Conservation (phyloP, 257 asterid genomes). For the Petunia secreta region DNA sequence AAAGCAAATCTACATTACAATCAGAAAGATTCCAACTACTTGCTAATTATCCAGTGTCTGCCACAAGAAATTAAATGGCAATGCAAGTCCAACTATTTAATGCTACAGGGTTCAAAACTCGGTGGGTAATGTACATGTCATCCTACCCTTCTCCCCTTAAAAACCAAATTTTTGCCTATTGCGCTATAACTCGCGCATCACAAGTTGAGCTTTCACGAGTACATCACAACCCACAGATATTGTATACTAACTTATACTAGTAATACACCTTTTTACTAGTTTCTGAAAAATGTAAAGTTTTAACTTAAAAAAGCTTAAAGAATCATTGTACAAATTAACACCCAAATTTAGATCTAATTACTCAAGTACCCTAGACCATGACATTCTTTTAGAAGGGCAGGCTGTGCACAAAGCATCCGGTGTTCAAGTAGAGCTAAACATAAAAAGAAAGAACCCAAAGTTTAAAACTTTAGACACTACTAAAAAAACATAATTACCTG, state of each 20-base stretch:
- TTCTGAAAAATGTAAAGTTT: neutral
- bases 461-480: neutral
- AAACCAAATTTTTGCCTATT: too few relatives aligned
- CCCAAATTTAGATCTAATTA: constrained; percentile 4
- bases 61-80: constrained; percentile 8
- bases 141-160: too few relatives aligned
- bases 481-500: constrained; percentile 55
- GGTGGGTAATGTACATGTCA: too few relatives aligned
- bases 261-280: neutral
- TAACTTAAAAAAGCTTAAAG: neutral
- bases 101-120: neutral
- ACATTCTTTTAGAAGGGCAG: neutral
- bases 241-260: neutral
- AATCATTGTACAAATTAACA: neutral
- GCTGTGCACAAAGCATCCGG: neutral
- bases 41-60: neutral
- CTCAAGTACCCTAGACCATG: neutral
- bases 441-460: neutral
- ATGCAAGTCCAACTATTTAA: neutral
- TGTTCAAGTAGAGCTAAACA: neutral
- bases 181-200: too few relatives aligned
- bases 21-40: neutral
- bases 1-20: neutral
- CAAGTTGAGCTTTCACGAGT: too few relatives aligned
- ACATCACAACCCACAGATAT: too few relatives aligned